A percentile compares a stretch with the other conserved stretches of the same genome.
Conservation (phyloP, 2,329 filamentous ascomycete species). For the Ceratocystiopsis brevicomis region DNA sequence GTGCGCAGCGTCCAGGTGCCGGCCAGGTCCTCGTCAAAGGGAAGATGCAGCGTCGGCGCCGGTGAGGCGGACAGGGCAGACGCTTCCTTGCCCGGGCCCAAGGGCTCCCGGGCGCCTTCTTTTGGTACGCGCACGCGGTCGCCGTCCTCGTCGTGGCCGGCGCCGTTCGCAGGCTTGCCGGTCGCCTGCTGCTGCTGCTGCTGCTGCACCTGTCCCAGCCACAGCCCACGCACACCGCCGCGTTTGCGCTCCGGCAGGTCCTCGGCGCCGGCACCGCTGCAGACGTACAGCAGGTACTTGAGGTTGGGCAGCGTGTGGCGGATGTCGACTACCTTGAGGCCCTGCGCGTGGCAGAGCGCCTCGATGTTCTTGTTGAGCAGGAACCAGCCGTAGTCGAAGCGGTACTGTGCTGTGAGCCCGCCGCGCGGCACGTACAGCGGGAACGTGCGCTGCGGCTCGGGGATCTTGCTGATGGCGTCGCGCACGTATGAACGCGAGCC, state of each 20-base stretch:
- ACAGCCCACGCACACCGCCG: conserved; percentile 40
- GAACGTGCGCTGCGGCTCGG: conserved; percentile 48
- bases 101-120: no score
- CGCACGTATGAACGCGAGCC: conserved; percentile 59
- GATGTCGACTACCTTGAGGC: conserved; percentile 69
- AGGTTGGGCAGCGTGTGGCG: conserved; percentile 84
- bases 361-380: conserved; percentile 95
- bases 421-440: conserved; percentile 52
- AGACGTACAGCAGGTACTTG: conserved; percentile 79
- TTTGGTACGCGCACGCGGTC: no score
- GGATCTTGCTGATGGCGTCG: conserved; percentile 49
- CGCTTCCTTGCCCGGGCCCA: no score
- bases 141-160: no score
- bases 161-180: no score
- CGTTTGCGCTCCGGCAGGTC: conserved; percentile 42
- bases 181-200: no score
- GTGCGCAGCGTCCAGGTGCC: conserved; percentile 33
- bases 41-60: conserved; percentile 15
- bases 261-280: conserved; percentile 51
- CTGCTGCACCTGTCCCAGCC: conserved; percentile 19
- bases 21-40: conserved; percentile 24
- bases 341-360: conserved; percentile 41
- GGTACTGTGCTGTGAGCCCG: conserved; percentile 54
- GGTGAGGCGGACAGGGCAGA: no score
- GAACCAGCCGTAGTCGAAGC: conserved; percentile 93